Percentiles rank a stretch among this genome's conserved stretches.
phyloP scores from a whole-genome alignment of 2,329 filamentous ascomycete species.

The Blastomyces parvus region DNA sequence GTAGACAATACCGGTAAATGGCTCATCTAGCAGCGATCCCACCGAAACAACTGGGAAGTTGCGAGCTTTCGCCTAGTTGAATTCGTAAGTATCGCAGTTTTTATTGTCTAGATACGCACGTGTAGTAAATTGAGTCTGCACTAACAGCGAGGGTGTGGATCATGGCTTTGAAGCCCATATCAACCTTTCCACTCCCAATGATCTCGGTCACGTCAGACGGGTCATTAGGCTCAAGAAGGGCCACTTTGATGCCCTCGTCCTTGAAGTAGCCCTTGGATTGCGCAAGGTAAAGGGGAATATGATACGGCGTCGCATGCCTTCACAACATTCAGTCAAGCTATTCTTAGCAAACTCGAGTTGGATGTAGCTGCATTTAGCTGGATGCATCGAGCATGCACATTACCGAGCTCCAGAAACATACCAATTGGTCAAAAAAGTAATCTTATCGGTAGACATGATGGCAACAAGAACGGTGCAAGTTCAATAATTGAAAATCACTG shows the following conservation, averaged over 20 bases:
- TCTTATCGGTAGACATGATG: slow-evolving; percentile 73
- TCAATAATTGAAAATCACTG: slow-evolving; percentile 18
- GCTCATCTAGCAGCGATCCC: slow-evolving; percentile 66
- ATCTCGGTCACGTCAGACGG: slow-evolving; percentile 76
- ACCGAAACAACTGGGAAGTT: slow-evolving; percentile 63
- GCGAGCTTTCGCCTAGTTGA: slow-evolving; percentile 58
- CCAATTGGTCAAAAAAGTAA: slow-evolving; percentile 78
- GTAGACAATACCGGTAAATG: slow-evolving; percentile 70
- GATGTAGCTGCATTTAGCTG: neutral
- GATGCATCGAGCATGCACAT: neutral
- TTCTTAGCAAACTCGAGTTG: slow-evolving; percentile 1
- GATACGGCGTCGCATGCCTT: slow-evolving; percentile 75
- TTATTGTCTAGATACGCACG: neutral
- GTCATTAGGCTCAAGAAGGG: slow-evolving; percentile 67
- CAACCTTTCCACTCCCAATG: slow-evolving; percentile 64
- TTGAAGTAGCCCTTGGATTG: slow-evolving; percentile 66
- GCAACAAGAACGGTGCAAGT: slow-evolving; percentile 30
- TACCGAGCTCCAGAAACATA: slow-evolving; percentile 33
- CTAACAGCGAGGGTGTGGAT: slow-evolving; percentile 66
- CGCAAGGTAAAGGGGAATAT: slow-evolving; percentile 66
- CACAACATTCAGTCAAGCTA: slow-evolving; percentile 11
- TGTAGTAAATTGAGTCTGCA: slow-evolving; percentile 8
- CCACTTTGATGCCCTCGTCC: slow-evolving; percentile 67
- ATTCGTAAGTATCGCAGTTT: neutral
- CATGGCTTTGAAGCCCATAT: slow-evolving; percentile 76